These are phyloP conservation scores for Scheffersomyces stambukii DNA, from an alignment of 1,139 yeast genomes.

Conservation along the genomic window DNA sequence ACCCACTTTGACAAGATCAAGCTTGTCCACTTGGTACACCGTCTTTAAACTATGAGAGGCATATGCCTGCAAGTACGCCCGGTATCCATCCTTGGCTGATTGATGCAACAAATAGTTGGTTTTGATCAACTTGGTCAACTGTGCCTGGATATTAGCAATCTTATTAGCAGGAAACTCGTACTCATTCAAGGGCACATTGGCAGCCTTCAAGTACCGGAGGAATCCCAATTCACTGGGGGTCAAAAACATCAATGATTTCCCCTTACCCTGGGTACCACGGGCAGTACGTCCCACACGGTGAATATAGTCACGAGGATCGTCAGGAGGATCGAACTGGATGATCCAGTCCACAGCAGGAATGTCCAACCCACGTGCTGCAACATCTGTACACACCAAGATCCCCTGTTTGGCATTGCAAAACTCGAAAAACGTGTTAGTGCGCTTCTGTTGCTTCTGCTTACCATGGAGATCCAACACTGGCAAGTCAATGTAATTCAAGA, in stretches of 20 bases:
- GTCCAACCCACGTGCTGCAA: conserved; percentile 97
- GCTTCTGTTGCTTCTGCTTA: conserved; percentile 95
- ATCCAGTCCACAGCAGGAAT: conserved; percentile 98
- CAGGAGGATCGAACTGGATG: conserved; percentile 96
- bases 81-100: conserved; percentile 95
- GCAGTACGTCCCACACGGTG: conserved; percentile 99
- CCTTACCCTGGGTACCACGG: conserved; percentile 87
- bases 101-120: conserved; percentile 93
- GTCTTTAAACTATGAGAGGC: conserved; percentile 95
- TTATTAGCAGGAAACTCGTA: conserved; percentile 92
- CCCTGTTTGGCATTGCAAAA: conserved; percentile 97
- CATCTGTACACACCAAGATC: conserved; percentile 89
- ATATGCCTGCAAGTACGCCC: conserved; percentile 94
- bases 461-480: conserved; percentile 97
- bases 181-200: conserved; percentile 95
- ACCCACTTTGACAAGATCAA: conserved; percentile 92
- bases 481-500: conserved; percentile 88
- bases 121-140: conserved; percentile 83
- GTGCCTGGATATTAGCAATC: conserved; percentile 93
- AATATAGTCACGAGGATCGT: conserved; percentile 97
- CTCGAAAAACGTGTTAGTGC: conserved; percentile 96
- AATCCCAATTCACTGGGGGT: conserved; percentile 94
- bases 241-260: conserved; percentile 91
- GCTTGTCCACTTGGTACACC: conserved; percentile 91
- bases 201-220: conserved; percentile 88